Evolutionary conservation across 139 green algal species (phyloP), one percentile per base, ranked within the genome.

Genomic region (Coelastrella sp.): DNA sequence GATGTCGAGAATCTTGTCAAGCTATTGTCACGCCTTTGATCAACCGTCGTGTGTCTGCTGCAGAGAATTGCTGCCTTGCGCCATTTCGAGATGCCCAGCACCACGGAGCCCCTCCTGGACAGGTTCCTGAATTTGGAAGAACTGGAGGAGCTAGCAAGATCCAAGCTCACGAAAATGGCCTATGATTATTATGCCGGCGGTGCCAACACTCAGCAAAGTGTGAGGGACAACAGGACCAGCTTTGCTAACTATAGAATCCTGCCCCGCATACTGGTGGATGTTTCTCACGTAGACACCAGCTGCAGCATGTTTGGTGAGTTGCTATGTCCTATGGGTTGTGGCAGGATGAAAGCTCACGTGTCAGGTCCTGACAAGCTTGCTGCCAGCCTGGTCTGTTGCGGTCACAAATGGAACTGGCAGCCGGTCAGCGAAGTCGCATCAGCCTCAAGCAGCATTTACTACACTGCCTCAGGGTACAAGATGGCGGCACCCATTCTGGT

Each of bases 401-500:
- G 32, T 47, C 32, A 1, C 32, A 47, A 47, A 47, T 47, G 32
- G 32, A 47, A 47, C 32, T 47, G 32, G 61, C 11, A 19, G 8
- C 10, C 61, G 0, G 61, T 71, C 61, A 71, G 61, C 61, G 11
- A 71, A 10, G 8, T 71, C 32, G n/a, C 7, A 19, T n/a, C 19
- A 23, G 19, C 3, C 73, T 78, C 16, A 7, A 10, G 22, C 78
- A 23, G 78, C 78, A 54, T 6, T 56, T 66, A 56, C 78, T 47
- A 68, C 83, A n/a, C 19, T n/a, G 14, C 14, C 22, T 5, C 91
- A 96, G 94, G 94, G 47, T 87, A 89, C 60, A 80, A 81, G 23
- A 87, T 95, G 19, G 59, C 73, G 10, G 89, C 94, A 85, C 96
- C 96, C 7, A 87, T 98, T n/a, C 81, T 98, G 58, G 92, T 98